Evolutionary conservation across 805 yeast species (phyloP), one percentile per base, ranked within the genome.

Genomic region (Candida maltosa): DNA sequence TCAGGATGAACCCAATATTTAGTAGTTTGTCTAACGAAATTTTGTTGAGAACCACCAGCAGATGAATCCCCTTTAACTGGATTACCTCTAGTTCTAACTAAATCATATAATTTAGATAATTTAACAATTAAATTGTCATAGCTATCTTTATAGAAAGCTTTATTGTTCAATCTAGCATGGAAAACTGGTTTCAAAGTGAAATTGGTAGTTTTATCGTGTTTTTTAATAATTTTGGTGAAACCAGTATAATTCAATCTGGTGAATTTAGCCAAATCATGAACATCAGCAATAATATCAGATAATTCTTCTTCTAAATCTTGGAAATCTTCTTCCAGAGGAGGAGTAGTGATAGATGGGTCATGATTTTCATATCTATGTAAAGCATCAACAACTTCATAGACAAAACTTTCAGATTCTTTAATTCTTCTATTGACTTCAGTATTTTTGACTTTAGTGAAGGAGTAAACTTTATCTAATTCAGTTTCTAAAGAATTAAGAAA

Each of bases 1-100:
- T 93, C 97, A 2, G 97, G 96, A 55, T 93, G 98, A 21, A 93
- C 97, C 99, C 99, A 93, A 65, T 93, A 93, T 58, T 93, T 93
- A 6, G 98, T 93, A 15, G 98, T 93, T 65, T 93, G 98, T 63
- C 98, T 83, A 30, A 93, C 97, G 53, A 93, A 93, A 67, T 93
- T 93, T 62, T 93, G 98, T 71, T 89, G 97, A 28, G 83, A 75
- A 29, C 98, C 98, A 54, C 98, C 98, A n/a, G 98, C 97, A 4
- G 97, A 59, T 4, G 96, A 80, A 63, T 93, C 98, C 45, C 97
- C 97, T 52, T 78, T 75, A 26, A 87, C 86, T 10, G 98, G 97
- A 55, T 87, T 85, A 49, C 98, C 98, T 49, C 96, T 77, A 1
- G 97, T 93, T 59, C 97, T 79, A 19, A 93, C 97, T 42, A 91